Base-by-base conservation (phyloP, 805 yeast genomes). In the Pichia phayaonensis region DNA sequence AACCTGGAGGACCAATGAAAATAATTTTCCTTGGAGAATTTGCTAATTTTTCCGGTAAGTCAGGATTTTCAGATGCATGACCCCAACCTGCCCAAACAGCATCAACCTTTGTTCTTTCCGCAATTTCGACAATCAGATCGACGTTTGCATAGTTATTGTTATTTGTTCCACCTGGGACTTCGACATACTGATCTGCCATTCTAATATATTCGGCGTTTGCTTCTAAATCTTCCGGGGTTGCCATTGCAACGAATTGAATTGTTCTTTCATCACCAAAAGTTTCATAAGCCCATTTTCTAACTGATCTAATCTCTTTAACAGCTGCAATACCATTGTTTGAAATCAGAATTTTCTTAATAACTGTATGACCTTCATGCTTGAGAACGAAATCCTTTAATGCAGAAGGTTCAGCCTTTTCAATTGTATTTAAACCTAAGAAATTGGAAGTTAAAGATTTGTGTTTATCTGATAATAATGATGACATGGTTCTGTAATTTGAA, bases 41-140 rank as follows among this genome's bases (percentile, higher is more conserved):
- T 16, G 98, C 97, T 67, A 94, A 77, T 69, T 79, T 81, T 70
- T 94, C 99, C 27, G 99, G 99, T 58, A 94, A 79, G 44, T 74
- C 68, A 26, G 99, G 99, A 72, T 95, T 92, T 74, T 94, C 99
- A n/a, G 97, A 88, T 27, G 99, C 99, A 67, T 95, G 99, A 62
- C 99, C 99, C 99, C 99, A 94, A 62, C 99, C 99, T 36, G 99
- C 99, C 99, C 99, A 94, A 52, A 94, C 99, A 24, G 99, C 99
- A 67, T 94, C 96, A 50, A 87, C 97, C 58, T 88, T 81, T 42
- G 95, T 85, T 73, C 97, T 85, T 73, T 94, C 99, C 38, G 99
- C 99, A 45, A 94, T 75, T 62, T 94, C 99, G 45, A 94, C 97
- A 68, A 94, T 94, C 55, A 94, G 76, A 59, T 94, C 99, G 55